phyloP scores from a whole-genome alignment of 2,329 filamentous ascomycete species.

The Ramichloridium luteum region DNA sequence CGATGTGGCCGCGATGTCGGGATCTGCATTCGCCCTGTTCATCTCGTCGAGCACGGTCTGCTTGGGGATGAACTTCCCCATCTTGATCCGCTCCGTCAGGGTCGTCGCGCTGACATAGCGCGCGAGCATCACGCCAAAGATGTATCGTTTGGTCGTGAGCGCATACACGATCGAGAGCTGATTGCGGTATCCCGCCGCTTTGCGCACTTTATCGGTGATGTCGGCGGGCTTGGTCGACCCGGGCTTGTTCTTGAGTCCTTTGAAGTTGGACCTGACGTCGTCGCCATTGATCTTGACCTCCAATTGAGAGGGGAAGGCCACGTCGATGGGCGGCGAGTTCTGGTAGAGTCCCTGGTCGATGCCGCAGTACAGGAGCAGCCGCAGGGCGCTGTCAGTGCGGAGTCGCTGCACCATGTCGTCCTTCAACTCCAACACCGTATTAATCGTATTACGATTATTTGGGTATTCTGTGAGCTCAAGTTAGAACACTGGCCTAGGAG shows the following conservation, averaged over 20 bases:
- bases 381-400: conserved; percentile 47
- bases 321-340: conserved; percentile 48
- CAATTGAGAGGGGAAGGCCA: conserved; percentile 82
- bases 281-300: conserved; percentile 83
- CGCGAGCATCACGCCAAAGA: conserved; percentile 61
- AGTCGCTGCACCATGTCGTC: conserved; percentile 44
- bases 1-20: conserved; percentile 80
- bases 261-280: conserved; percentile 83
- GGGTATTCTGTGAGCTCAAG: conserved; percentile 25
- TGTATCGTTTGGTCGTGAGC: conserved; percentile 61
- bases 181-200: conserved; percentile 61
- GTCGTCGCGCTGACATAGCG: conserved; percentile 58
- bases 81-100: conserved; percentile 55
- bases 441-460: conserved; percentile 45
- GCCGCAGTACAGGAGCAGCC: conserved; percentile 76
- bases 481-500: neutral
- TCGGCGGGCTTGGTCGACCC: conserved; percentile 90
- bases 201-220: conserved; percentile 64
- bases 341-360: conserved; percentile 37
- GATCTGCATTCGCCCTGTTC: conserved; percentile 61
- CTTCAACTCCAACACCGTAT: conserved; percentile 47
- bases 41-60: conserved; percentile 69
- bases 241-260: conserved; percentile 90
- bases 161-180: conserved; percentile 81
- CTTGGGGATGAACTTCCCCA: conserved; percentile 62